Conservation (phyloP, 805 yeast species). For the Saccharomycopsis olivae region DNA sequence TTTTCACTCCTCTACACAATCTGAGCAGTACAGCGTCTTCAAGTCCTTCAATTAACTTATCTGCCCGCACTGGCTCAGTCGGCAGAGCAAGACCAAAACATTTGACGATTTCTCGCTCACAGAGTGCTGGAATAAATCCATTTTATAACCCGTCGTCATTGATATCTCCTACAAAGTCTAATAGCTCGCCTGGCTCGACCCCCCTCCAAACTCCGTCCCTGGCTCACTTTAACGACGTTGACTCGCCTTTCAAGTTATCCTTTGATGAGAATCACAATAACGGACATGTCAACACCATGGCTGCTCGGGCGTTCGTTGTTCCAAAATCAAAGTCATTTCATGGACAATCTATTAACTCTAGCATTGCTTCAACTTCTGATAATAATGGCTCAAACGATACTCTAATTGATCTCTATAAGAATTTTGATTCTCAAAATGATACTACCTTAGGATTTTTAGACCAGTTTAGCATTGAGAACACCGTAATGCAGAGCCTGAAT, state of each 20-base stretch:
- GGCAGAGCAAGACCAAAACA: neutral
- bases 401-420: neutral
- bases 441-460: constrained; percentile 1
- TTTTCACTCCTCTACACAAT: constrained; percentile 13
- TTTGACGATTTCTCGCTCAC: neutral
- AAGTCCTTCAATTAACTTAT: constrained; percentile 5
- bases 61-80: no score
- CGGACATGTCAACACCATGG: neutral
- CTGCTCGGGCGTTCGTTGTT: neutral
- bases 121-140: constrained; percentile 12
- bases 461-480: constrained; percentile 3
- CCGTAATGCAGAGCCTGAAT: neutral
- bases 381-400: constrained; percentile 3
- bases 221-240: neutral
- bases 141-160: constrained; percentile 12
- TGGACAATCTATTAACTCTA: neutral
- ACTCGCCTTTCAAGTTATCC: constrained; percentile 3
- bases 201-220: constrained; percentile 9
- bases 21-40: neutral
- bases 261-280: constrained; percentile 2
- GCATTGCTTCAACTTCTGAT: neutral
- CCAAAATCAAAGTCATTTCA: constrained; percentile 4
- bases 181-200: constrained; percentile 2
- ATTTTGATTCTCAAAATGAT: neutral
- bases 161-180: constrained; percentile 8